A percentile compares a stretch with the other conserved stretches of the same genome.
phyloP scores from a whole-genome alignment of 768 basidiomycete species.

The Trametes villosa region DNA sequence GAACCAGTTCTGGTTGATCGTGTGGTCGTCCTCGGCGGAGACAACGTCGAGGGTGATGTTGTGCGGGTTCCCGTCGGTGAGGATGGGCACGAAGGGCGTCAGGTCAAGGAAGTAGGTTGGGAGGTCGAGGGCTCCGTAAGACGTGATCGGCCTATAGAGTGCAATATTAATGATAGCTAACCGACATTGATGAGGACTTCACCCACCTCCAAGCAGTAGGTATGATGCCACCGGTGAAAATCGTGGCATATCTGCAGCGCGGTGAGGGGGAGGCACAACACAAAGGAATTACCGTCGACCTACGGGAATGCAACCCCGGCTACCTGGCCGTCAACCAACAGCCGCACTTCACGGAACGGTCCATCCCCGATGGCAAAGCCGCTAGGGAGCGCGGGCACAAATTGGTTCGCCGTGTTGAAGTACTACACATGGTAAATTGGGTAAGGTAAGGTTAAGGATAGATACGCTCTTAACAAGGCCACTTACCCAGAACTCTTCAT shows the following conservation, averaged over 20 bases:
- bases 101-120: slow-evolving; percentile 80
- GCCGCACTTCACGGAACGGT: slow-evolving; percentile 65
- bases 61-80: slow-evolving; percentile 72
- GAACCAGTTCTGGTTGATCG: slow-evolving; percentile 78
- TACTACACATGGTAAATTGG: slow-evolving; percentile 49
- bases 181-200: not conserved
- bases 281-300: slow-evolving; percentile 10
- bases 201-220: slow-evolving; percentile 70
- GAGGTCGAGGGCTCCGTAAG: slow-evolving; percentile 76
- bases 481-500: slow-evolving; percentile 80
- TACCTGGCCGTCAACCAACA: slow-evolving; percentile 57
- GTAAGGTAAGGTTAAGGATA: not conserved
- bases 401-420: slow-evolving; percentile 66
- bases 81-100: slow-evolving; percentile 74
- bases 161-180: not conserved
- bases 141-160: slow-evolving; percentile 62
- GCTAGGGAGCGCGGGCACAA: slow-evolving; percentile 55
- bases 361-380: slow-evolving; percentile 54
- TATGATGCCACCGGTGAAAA: slow-evolving; percentile 78
- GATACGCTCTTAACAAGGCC: not conserved
- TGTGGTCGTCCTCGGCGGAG: slow-evolving; percentile 67
- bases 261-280: slow-evolving; percentile 27
- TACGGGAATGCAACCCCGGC: slow-evolving; percentile 65
- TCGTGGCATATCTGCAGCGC: slow-evolving; percentile 35
- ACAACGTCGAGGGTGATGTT: slow-evolving; percentile 73